Conservation (phyloP, 2,329 filamentous ascomycete genomes). For the Aureobasidium subglaciale region DNA sequence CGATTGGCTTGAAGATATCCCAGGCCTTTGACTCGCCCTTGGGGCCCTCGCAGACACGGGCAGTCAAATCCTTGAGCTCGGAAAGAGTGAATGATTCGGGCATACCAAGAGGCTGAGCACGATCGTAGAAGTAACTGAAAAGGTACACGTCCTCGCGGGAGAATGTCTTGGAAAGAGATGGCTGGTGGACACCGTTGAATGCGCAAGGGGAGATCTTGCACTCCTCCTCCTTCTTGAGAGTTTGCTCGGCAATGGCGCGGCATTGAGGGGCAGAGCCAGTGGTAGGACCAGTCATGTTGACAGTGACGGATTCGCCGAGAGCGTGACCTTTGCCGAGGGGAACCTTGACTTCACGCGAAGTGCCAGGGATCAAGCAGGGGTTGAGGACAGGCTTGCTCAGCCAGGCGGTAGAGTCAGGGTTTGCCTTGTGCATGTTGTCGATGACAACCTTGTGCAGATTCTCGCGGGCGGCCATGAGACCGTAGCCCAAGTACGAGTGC, state of each 20-base stretch:
- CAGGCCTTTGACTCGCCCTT: constrained; percentile 62
- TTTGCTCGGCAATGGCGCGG: constrained; percentile 82
- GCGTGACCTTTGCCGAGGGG: constrained; percentile 59
- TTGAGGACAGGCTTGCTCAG: constrained; percentile 65
- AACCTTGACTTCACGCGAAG: constrained; percentile 66
- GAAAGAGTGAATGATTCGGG: constrained; percentile 92
- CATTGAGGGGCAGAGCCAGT: constrained; percentile 75
- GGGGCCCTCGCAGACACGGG: constrained; percentile 78
- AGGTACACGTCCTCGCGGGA: constrained; percentile 86
- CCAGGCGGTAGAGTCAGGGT: constrained; percentile 55
- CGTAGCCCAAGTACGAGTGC: constrained; percentile 95
- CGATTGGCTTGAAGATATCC: constrained; percentile 71
- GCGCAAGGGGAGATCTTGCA: constrained; percentile 89
- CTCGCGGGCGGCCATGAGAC: constrained; percentile 89
- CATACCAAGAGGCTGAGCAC: constrained; percentile 89
- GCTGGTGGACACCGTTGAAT: constrained; percentile 96
- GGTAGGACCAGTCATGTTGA: constrained; percentile 84
- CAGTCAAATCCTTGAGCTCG: constrained; percentile 79
- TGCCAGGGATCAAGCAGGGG: constrained; percentile 79
- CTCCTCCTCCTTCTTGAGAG: constrained; percentile 75
- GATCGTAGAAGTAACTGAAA: constrained; percentile 97
- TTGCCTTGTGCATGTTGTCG: constrained; percentile 59
- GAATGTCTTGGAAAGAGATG: constrained; percentile 86
- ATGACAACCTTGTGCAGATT: constrained; percentile 73
- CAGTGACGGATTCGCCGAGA: constrained; percentile 56